phyloP scores from a whole-genome alignment of 192 early-diverging fungal genomes.

The Rhizoclosmatium globosum region DNA sequence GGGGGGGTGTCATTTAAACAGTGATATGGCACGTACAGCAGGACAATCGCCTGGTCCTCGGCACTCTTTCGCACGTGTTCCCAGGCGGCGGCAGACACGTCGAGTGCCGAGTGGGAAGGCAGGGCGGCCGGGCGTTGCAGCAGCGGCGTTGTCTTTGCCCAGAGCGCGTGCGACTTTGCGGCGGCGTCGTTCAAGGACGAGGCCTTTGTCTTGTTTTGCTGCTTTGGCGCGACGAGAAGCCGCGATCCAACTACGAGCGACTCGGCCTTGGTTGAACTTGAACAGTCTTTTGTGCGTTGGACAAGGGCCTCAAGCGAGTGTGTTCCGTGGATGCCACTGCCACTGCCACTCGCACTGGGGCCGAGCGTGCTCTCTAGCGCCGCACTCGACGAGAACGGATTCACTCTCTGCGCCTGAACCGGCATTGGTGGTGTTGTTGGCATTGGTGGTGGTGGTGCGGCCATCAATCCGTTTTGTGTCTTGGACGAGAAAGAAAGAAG shows the following conservation, averaged over 20 bases:
- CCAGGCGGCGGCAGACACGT: constrained; percentile 84
- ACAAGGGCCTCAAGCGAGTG: constrained; percentile 27
- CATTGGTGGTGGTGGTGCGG: neutral
- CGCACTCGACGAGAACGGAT: constrained; percentile 45
- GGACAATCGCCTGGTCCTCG: constrained; percentile 88
- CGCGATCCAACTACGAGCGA: constrained; percentile 73
- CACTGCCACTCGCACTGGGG: constrained; percentile 13
- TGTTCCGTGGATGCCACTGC: constrained; percentile 1
- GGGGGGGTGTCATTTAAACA: too few species aligned
- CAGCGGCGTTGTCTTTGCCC: constrained; percentile 36
- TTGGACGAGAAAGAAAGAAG: neutral
- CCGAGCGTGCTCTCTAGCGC: constrained; percentile 25
- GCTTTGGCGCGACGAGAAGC: constrained; percentile 41
- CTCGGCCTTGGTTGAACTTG: constrained; percentile 73
- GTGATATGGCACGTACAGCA: constrained; percentile 69
- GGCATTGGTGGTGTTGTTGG: neutral
- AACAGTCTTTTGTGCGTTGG: constrained; percentile 46
- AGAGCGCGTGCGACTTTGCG: constrained; percentile 73
- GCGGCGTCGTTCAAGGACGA: constrained; percentile 56
- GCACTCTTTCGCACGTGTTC: constrained; percentile 87
- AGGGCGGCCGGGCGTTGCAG: constrained; percentile 36
- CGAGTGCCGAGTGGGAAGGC: constrained; percentile 82
- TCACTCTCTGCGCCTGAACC: constrained; percentile 1
- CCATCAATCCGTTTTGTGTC: neutral
- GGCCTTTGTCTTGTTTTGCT: constrained; percentile 35